phyloP scores from a whole-genome alignment of 1,284 basidiomycete genomes.

The Leccinum griseonigrum region DNA sequence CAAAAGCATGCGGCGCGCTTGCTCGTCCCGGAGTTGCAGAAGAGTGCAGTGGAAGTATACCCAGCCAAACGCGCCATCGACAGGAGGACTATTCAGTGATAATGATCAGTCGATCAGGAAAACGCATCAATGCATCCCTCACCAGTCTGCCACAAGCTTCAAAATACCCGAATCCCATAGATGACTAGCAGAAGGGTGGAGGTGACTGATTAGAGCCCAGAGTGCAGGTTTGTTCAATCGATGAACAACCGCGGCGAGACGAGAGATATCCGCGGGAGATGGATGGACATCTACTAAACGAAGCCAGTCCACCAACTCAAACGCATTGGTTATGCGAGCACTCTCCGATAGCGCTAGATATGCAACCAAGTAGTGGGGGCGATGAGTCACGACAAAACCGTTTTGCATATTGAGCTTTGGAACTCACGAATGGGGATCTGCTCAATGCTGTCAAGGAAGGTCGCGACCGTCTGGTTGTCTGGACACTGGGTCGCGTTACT shows the following conservation, averaged over 20 bases:
- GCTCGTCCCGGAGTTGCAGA: conserved; percentile 20
- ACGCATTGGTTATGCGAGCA: conserved; percentile 40
- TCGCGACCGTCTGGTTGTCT: conserved; percentile 28
- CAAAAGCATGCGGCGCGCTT: conserved; percentile 28
- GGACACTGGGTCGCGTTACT: not conserved
- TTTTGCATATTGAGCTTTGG: not conserved
- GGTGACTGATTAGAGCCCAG: conserved; percentile 39
- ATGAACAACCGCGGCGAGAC: conserved; percentile 39
- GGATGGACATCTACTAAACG: conserved; percentile 44
- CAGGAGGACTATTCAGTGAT: conserved; percentile 7
- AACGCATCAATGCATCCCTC: conserved; percentile 9
- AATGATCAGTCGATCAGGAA: not conserved
- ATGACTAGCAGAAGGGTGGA: conserved; percentile 41
- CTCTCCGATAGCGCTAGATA: conserved; percentile 36
- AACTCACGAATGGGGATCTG: conserved; percentile 40
- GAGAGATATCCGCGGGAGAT: conserved; percentile 36
- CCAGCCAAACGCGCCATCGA: conserved; percentile 39
- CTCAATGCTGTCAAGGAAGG: conserved; percentile 45
- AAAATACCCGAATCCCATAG: conserved; percentile 39
- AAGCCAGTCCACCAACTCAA: conserved; percentile 58
- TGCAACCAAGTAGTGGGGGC: not conserved
- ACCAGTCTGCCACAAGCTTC: conserved; percentile 30
- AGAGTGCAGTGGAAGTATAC: conserved; percentile 43
- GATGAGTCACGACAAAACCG: not conserved
- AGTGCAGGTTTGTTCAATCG: conserved; percentile 43